phyloP scores from a whole-genome alignment of 495 filamentous ascomycete genomes.

The Pyronema omphalodes region DNA sequence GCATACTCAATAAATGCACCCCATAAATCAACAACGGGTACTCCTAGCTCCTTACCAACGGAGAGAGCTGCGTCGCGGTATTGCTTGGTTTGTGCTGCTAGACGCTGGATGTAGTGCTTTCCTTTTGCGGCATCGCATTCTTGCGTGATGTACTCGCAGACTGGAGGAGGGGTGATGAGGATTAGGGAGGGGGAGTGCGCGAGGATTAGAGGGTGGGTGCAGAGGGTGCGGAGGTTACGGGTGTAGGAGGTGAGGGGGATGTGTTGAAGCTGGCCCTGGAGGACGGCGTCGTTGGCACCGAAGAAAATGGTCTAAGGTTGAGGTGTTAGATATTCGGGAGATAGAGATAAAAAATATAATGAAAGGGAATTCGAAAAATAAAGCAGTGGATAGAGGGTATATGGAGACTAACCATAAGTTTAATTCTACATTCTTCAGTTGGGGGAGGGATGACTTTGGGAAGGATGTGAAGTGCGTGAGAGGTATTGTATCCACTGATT shows the following conservation, averaged over 20 bases:
- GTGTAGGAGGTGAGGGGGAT: constrained; percentile 56
- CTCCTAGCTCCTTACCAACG: constrained; percentile 40
- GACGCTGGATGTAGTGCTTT: constrained; percentile 35
- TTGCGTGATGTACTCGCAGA: constrained; percentile 55
- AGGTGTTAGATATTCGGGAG: background rate
- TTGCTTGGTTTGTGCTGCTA: constrained; percentile 40
- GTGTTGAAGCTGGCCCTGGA: constrained; percentile 45
- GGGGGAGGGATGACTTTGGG: constrained; percentile 39
- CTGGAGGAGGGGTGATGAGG: constrained; percentile 57
- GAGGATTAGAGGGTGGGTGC: constrained; percentile 45
- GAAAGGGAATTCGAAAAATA: background rate
- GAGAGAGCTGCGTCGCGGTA: constrained; percentile 55
- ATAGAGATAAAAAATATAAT: background rate
- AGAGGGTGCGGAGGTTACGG: constrained; percentile 48
- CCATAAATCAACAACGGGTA: constrained; percentile 61
- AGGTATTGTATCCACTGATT: constrained; percentile 57
- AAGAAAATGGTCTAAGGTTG: constrained; percentile 51
- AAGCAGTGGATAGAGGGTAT: background rate
- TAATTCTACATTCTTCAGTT: constrained; percentile 36
- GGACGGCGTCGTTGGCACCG: constrained; percentile 67
- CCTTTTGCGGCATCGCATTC: constrained; percentile 34
- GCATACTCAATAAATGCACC: constrained; percentile 49
- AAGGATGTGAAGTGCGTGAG: constrained; percentile 41
- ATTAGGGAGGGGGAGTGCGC: constrained; percentile 57
- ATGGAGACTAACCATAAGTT: constrained; percentile 41